Conservation (phyloP, 345 rosid species). For the Eucalyptus grandis region DNA sequence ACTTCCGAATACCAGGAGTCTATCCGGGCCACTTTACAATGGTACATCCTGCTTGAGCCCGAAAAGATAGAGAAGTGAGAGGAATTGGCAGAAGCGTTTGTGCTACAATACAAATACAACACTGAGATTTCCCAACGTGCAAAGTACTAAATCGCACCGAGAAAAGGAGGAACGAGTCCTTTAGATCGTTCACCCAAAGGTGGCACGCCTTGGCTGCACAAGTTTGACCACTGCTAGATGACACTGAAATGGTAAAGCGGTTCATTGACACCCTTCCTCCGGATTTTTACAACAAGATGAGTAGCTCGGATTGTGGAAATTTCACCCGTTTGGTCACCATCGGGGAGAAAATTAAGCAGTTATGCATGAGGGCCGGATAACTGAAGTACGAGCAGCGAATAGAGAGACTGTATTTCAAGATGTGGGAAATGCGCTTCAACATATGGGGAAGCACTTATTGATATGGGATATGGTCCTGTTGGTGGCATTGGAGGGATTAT, state of each 20-base stretch:
- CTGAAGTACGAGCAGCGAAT: background rate
- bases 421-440: too few relatives aligned
- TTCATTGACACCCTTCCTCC: accelerated
- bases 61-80: background rate
- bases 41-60: background rate
- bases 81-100: background rate
- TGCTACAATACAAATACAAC: background rate
- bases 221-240: background rate
- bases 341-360: background rate
- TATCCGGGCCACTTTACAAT: background rate
- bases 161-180: background rate
- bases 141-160: accelerated
- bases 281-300: accelerated
- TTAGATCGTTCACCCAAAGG: background rate
- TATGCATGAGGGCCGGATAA: background rate
- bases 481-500: too few relatives aligned
- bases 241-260: background rate
- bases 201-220: background rate
- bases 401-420: too few relatives aligned
- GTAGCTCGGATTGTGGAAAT: background rate
- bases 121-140: background rate
- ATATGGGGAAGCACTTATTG: too few relatives aligned
- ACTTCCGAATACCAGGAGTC: background rate
- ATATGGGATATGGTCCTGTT: too few relatives aligned
- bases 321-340: background rate